Base-by-base conservation (phyloP, 768 basidiomycete genomes). In the Tricholoma sp. region DNA sequence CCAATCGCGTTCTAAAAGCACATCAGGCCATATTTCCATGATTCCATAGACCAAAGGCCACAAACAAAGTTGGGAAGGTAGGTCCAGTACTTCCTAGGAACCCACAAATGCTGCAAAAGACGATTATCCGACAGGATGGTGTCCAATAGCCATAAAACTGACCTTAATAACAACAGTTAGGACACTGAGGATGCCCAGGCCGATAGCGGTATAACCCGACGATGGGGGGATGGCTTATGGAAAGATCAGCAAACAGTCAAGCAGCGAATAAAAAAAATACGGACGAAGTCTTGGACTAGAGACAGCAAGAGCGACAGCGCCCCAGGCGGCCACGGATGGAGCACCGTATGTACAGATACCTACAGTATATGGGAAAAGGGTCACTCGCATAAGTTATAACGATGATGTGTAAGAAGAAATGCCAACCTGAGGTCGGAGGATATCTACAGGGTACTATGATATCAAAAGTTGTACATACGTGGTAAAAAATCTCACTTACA, bases 151-250 rank as follows among this genome's bases (percentile, higher is more conserved):
- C 9, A 48, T 15, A 17, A 24, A 37, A 56, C 58, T 44, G 52
- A 69, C 68, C 62, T 78, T 81, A 29, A 73, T 66, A n/a, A 80
- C 50, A 32, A 84, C 73, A 6, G 74, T 74, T 36, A 78, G 10
- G 32, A 76, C 71, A 29, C 78, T 76, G 55, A 72, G 62, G 52
- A 84, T 67, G 6, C 74, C 75, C 3, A 84, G 72, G 44, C 60
- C 82, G 59, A 86, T 82, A 37, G 84, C 81, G 4, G 81, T 79
- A 61, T 79, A 80, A 9, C 83, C 83, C 10, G 82, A 83, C 1
- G 78, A 78, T 2, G 73, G 57, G 24, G 83, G 82, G 54, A 85
- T 76, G 24, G 81, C 76, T 78, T 55, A 10, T 54, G 24, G 31
- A 15, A 54, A 47, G 12, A 57, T 31, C 48, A 56, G 41, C 5